phyloP scores from a whole-genome alignment of 495 filamentous ascomycete species.

The Venustampulla echinocandica region DNA sequence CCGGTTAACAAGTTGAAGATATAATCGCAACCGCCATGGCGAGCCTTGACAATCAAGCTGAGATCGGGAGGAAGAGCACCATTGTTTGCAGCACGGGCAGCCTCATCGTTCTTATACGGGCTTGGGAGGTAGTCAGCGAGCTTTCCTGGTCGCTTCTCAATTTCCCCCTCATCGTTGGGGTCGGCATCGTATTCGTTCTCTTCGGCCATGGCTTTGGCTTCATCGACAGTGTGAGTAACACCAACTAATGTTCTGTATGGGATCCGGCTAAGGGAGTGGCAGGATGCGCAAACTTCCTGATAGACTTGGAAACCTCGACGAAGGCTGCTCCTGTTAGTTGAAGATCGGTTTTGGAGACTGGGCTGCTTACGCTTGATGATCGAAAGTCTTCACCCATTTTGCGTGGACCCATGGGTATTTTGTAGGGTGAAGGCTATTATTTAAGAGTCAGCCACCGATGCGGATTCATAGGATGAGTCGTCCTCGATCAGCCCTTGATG shows the following conservation, averaged over 20 bases:
- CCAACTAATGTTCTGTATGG: slow-evolving; percentile 92
- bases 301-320: slow-evolving; percentile 99
- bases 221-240: slow-evolving; percentile 86
- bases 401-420: slow-evolving; percentile 94
- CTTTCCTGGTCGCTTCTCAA: slow-evolving; percentile 97
- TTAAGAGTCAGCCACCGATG: slow-evolving; percentile 12
- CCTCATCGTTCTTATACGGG: slow-evolving; percentile 98
- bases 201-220: slow-evolving; percentile 93
- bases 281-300: slow-evolving; percentile 94
- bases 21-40: slow-evolving; percentile 98
- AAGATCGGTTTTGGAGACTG: slow-evolving; percentile 17
- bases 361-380: slow-evolving; percentile 77
- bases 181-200: slow-evolving; percentile 98
- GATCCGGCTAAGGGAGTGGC: slow-evolving; percentile 91
- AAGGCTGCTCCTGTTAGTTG: slow-evolving; percentile 50
- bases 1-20: slow-evolving; percentile 96
- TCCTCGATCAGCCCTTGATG: too few relatives aligned
- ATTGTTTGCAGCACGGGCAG: slow-evolving; percentile 94
- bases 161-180: slow-evolving; percentile 95
- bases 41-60: slow-evolving; percentile 92
- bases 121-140: slow-evolving; percentile 91
- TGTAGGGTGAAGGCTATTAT: slow-evolving; percentile 73
- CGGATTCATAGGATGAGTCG: too few relatives aligned
- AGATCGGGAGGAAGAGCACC: slow-evolving; percentile 97
- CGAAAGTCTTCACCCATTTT: slow-evolving; percentile 87